Evolutionary conservation across 2,329 filamentous ascomycete genomes (phyloP).

Genomic region (Botrytis fragariae): DNA sequence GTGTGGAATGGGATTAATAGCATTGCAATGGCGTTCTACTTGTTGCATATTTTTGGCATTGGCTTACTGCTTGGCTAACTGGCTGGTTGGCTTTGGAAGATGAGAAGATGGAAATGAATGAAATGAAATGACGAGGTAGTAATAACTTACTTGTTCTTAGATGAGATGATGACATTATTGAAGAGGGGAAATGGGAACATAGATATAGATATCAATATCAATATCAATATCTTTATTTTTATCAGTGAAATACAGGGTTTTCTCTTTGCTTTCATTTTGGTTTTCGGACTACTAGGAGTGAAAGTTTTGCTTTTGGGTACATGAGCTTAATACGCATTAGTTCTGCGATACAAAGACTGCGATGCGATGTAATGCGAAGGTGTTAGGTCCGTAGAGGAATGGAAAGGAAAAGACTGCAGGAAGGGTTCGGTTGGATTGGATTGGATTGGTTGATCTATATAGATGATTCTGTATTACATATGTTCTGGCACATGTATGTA

Average conservation of each 20-base stretch:
- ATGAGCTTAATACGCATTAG: neutral
- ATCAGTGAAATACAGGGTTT: neutral
- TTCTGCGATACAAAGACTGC: neutral
- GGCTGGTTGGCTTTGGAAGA: neutral
- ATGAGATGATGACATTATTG: neutral
- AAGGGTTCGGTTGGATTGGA: too few species aligned
- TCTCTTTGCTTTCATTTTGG: neutral
- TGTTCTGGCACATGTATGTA: too few species aligned
- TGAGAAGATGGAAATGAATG: neutral
- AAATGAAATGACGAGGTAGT: neutral
- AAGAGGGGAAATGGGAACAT: neutral
- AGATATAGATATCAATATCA: neutral
- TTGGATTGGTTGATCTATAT: too few species aligned
- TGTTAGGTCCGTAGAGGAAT: neutral
- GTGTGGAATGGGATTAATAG: neutral
- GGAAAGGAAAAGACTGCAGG: too few species aligned
- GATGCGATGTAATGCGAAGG: neutral
- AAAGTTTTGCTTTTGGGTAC: neutral
- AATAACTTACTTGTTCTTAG: neutral
- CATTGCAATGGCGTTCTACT: conserved; percentile 10
- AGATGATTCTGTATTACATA: too few species aligned
- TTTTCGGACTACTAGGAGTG: neutral
- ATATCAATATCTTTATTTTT: neutral
- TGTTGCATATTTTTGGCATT: conserved; percentile 5
- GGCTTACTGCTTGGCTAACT: neutral